Base-by-base conservation (phyloP, 148 eudicot species). In the Amaranthus cruentus region DNA sequence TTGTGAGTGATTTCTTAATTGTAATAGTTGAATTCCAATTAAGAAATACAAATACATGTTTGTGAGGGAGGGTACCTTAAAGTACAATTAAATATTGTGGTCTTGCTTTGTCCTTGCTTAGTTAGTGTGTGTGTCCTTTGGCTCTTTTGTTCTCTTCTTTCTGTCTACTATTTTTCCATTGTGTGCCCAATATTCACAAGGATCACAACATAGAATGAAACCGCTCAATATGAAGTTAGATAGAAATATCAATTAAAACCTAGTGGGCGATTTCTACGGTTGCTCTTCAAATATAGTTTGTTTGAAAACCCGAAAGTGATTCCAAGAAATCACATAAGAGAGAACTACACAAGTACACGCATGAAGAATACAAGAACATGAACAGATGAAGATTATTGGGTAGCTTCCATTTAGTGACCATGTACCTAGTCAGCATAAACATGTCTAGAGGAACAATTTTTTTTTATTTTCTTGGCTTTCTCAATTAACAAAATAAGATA, bases 381-480 rank as follows among this genome's bases (percentile, higher is more conserved):
- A 14, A 58, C 8, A 47, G 42, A 66, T 9, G 6, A 66, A 15
- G 54, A 14, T 47, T 2, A 66, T 7, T 47, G 38, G 49, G 51
- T 44, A 66, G 54, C 69, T 63, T 46, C 52, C 15, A 44, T 14
- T 53, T 11, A 13, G 12, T 59, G 43, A n/a, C 56, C 76, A 73
- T 38, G 68, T 73, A 61, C 44, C 59, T 38, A 14, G n/a, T 46
- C 68, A 47, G 13, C 0, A 60, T 28, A 63, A 64, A 48, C 67
- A 61, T 21, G 49, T 58, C 43, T 11, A 61, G 2, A 18, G 14
- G 2, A 60, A 28, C 28, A 12, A 28, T 44, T 2, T 58, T 57
- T 43, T n/a, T 18, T 18, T 18, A 0, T 7, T 57, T 57, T 28
- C 7, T 61, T 60, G 43, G 18, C 44, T 73, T 43, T 42, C 14